A percentile compares a stretch with the other conserved stretches of the same genome.
phyloP scores from a whole-genome alignment of 108 stramenopile genomes.

The Nannochloropsis granulata region DNA sequence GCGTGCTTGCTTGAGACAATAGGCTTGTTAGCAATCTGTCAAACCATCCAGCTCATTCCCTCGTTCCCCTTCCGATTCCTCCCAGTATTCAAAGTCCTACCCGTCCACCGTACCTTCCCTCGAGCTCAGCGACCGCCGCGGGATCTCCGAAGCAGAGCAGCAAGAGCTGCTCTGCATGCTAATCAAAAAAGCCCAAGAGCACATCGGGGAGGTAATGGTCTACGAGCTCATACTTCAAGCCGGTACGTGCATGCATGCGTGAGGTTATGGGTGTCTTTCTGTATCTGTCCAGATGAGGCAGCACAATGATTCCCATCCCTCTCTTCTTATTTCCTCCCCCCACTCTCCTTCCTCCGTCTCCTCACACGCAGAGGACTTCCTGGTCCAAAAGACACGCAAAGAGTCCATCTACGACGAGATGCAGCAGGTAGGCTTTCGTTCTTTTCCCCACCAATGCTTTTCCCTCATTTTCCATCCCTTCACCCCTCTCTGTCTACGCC shows the following conservation, averaged over 20 bases:
- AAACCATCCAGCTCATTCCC: background rate
- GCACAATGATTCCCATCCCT: background rate
- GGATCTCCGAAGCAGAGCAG: background rate
- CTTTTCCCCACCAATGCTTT: background rate
- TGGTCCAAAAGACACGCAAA: background rate
- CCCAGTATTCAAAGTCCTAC: background rate
- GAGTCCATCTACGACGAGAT: background rate
- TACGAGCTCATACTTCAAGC: background rate
- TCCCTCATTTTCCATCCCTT: too few species aligned
- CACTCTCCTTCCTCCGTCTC: background rate
- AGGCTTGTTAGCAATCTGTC: background rate
- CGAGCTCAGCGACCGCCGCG: background rate
- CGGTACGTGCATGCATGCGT: background rate
- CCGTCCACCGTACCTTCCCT: background rate
- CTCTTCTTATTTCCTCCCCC: background rate
- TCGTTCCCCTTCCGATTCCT: background rate
- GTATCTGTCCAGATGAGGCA: background rate
- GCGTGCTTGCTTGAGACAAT: background rate
- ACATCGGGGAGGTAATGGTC: background rate
- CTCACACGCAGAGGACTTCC: background rate
- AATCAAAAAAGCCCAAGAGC: background rate
- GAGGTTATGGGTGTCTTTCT: too few species aligned
- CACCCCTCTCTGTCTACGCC: too few species aligned
- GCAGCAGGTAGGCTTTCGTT: background rate
- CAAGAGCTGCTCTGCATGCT: background rate